These are phyloP conservation scores for Stenocarpella maydis DNA, from an alignment of 2,329 filamentous ascomycete genomes.

Conservation along the genomic window DNA sequence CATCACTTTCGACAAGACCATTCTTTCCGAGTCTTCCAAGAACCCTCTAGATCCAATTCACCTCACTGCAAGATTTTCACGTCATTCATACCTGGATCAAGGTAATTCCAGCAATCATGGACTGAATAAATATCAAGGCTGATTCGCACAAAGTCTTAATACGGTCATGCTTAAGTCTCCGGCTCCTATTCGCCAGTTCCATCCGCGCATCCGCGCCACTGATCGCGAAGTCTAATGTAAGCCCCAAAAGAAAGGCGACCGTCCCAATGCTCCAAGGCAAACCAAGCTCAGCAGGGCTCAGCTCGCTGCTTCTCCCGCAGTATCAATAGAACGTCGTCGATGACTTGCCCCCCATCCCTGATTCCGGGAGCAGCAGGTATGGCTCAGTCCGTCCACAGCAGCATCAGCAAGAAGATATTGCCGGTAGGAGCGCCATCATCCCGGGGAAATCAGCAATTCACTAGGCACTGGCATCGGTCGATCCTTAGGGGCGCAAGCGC, in stretches of 20 bases:
- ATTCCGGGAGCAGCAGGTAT: not conserved
- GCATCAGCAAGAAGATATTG: not conserved
- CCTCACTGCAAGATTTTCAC: too few relatives aligned
- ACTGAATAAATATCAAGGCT: not conserved
- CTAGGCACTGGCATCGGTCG: not conserved
- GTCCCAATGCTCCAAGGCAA: not conserved
- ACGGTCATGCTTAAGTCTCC: not conserved
- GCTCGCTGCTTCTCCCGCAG: not conserved
- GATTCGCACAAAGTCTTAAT: not conserved
- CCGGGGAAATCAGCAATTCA: not conserved
- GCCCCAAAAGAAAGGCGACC: not conserved
- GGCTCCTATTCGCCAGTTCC: too few relatives aligned
- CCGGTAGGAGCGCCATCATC: not conserved
- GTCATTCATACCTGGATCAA: not conserved
- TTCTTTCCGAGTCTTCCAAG: too few relatives aligned
- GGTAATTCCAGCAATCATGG: not conserved
- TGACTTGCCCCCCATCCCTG: not conserved
- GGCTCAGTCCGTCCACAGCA: not conserved
- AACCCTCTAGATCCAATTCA: not conserved
- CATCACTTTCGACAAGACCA: too few relatives aligned
- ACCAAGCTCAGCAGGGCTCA: not conserved
- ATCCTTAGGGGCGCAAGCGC: not conserved
- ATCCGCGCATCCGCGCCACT: not conserved
- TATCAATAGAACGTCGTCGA: constrained; percentile 5
- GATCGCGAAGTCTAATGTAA: not conserved